These are phyloP conservation scores for Sechiopsis laciniata DNA, from an alignment of 306 rosid species.

Conservation along the genomic window DNA sequence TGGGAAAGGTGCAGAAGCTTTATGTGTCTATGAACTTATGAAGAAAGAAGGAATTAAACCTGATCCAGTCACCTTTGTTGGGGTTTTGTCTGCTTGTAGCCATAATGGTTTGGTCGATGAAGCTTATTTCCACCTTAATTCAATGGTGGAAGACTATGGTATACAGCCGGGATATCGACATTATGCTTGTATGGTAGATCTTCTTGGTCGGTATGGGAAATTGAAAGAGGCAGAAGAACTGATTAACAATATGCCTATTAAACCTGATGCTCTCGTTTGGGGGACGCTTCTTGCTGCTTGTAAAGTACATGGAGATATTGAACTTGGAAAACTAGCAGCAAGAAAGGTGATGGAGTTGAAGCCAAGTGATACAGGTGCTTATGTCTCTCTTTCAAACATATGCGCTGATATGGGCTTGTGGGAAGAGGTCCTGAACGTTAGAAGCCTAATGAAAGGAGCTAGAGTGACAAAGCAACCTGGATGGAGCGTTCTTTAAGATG, in stretches of 20 bases:
- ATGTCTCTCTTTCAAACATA: slow-evolving; percentile 61
- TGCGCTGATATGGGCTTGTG: slow-evolving; percentile 64
- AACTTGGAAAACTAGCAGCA: slow-evolving; percentile 62
- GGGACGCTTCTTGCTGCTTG: slow-evolving; percentile 65
- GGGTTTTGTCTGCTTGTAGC: slow-evolving; percentile 65
- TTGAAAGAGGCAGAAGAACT: slow-evolving; percentile 51
- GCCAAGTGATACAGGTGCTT: slow-evolving; percentile 51
- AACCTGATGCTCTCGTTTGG: slow-evolving; percentile 62
- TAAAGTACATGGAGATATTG: slow-evolving; percentile 60
- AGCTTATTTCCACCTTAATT: slow-evolving; percentile 55
- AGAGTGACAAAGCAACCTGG: slow-evolving; percentile 57
- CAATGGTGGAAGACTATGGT: slow-evolving; percentile 48
- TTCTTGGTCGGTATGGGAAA: slow-evolving; percentile 67
- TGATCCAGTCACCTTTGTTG: slow-evolving; percentile 66
- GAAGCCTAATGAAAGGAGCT: slow-evolving; percentile 47
- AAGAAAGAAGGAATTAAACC: slow-evolving; percentile 59
- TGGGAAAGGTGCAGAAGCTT: slow-evolving; percentile 65
- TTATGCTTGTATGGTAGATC: slow-evolving; percentile 71
- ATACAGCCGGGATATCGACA: slow-evolving; percentile 56
- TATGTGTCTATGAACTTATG: slow-evolving; percentile 55
- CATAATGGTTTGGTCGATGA: slow-evolving; percentile 67
- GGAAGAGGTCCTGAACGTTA: slow-evolving; percentile 60
- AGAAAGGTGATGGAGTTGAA: slow-evolving; percentile 49
- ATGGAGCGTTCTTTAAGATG: slow-evolving; percentile 48
- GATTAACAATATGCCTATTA: slow-evolving; percentile 23